Evolutionary conservation across 2,329 filamentous ascomycete species (phyloP).

Genomic region (Beauveria pseudobassiana): DNA sequence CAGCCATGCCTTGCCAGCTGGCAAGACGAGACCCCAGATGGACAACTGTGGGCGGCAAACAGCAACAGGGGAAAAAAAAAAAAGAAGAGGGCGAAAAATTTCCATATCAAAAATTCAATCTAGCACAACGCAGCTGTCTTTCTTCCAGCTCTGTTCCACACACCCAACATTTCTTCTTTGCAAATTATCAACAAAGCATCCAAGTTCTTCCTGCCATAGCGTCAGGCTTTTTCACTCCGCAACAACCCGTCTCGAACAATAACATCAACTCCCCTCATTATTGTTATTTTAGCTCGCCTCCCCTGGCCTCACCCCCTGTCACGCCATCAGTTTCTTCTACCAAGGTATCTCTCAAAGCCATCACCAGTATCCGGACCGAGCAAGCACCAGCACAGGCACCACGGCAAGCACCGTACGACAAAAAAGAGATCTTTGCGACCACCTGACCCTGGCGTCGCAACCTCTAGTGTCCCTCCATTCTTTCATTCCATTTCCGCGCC

Average conservation of each 20-base stretch:
- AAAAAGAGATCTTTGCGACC: not conserved
- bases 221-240: not conserved
- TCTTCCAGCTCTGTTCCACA: not conserved
- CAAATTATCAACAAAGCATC: slow-evolving; percentile 5
- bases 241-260: not conserved
- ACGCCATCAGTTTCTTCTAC: not conserved
- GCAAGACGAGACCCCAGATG: slow-evolving; percentile 1
- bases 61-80: not conserved
- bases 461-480: not conserved
- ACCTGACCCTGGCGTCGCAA: slow-evolving; percentile 5
- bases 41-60: not conserved
- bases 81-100: not conserved
- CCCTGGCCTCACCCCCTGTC: not conserved
- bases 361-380: not conserved
- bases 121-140: not conserved
- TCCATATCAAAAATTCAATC: not conserved
- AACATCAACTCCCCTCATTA: not conserved
- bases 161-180: not conserved
- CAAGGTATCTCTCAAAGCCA: not conserved
- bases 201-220: not conserved
- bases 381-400: not conserved
- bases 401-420: not conserved
- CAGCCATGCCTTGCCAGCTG: slow-evolving; percentile 5
- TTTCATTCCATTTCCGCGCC: not conserved
- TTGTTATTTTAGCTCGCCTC: not conserved